Evolutionary conservation across 805 yeast genomes (phyloP), one percentile per base, ranked within the genome.

Genomic region (Clavispora asparagi): DNA sequence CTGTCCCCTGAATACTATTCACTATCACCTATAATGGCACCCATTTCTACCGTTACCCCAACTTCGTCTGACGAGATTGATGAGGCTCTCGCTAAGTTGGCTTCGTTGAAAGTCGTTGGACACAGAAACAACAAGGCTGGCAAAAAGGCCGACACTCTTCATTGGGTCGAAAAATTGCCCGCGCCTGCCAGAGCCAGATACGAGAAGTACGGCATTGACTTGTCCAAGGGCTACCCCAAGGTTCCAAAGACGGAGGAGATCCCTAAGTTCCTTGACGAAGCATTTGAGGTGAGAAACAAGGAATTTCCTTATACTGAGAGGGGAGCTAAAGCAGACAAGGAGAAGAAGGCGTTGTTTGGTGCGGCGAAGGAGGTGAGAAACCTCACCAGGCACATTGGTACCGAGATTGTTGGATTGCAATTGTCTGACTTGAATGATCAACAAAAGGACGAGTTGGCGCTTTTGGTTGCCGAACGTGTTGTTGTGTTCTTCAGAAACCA

Each of bases 401-500:
- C 65, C 10, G 66, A 62, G 45, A 59, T 62, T 40, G 62, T 61
- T 23, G 66, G 66, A 7, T 56, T 62, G 49, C 66, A 62, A 41
- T 59, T 62, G 48, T 41, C 58, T 7, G 65, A 62, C 17, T 58
- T 62, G 55, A 53, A 40, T 46, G 64, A 62, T 41, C 36, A 61
- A 44, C 65, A 62, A 35, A 60, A 56, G 47, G 64, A 62, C 51
- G 66, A 62, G 42, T 56, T 62, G 57, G 66, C 66, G 2, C 55
- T 62, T 33, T 56, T 62, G 50, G 45, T 62, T 45, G 66, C 66
- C 11, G 65, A 62, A 41, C 53, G 66, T 46, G 64, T 60, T 7
- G 65, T 62, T 26, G 66, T 62, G 6, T 61, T 59, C 40, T 62
- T 62, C 56, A 50, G 58, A 44, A 60, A 62, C 54, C 66, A 62